Conservation (phyloP, 352 stramenopile species). For the Aphanomyces euteiches region DNA sequence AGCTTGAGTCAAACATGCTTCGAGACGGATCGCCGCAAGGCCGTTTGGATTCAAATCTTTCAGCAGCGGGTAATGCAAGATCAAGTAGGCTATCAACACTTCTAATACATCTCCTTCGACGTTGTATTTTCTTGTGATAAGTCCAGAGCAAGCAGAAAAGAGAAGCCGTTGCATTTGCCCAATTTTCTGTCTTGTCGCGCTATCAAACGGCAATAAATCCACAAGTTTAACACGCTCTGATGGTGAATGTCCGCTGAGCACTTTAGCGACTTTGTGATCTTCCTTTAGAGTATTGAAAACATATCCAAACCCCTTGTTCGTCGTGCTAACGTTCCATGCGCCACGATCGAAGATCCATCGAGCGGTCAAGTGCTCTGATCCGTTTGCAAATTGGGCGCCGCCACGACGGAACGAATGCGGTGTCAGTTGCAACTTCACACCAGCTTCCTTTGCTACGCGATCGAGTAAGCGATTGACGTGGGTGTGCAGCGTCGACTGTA, state of each 20-base stretch:
- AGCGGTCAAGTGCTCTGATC: slow-evolving; percentile 9
- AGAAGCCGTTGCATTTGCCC: background rate
- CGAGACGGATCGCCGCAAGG: background rate
- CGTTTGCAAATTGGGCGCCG: slow-evolving; percentile 34
- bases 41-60: background rate
- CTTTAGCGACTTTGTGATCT: background rate
- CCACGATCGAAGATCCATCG: slow-evolving; percentile 40
- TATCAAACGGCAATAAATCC: background rate
- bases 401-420: slow-evolving; percentile 36
- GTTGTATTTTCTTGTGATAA: background rate
- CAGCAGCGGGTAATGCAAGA: background rate
- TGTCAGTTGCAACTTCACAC: slow-evolving; percentile 23
- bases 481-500: slow-evolving; percentile 22
- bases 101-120: background rate
- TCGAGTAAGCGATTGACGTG: slow-evolving; percentile 34
- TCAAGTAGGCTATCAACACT: background rate
- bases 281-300: slow-evolving; percentile 36
- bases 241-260: background rate
- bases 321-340: slow-evolving; percentile 33
- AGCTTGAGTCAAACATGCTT: background rate
- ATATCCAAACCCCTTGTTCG: slow-evolving; percentile 37
- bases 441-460: background rate
- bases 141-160: background rate
- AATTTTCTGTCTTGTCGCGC: background rate
- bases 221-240: background rate